Percentiles rank a stretch among this genome's conserved stretches.
These are phyloP conservation scores for Trichosporon sp. DNA, from an alignment of 1,284 basidiomycete species.

Conservation along the genomic window DNA sequence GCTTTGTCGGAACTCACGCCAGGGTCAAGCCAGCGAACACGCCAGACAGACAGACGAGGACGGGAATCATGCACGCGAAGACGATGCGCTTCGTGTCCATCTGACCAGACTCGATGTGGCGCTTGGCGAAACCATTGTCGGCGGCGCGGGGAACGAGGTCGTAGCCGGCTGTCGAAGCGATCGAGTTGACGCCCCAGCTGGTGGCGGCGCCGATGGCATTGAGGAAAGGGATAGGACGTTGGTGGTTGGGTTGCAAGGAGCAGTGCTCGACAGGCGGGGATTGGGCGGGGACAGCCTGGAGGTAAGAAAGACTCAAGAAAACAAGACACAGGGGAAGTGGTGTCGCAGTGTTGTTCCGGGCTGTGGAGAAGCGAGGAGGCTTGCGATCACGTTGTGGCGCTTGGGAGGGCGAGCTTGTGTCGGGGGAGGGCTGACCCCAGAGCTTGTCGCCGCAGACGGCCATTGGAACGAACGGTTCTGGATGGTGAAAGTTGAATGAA, in stretches of 20 bases:
- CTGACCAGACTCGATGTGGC: background rate
- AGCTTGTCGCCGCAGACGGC: background rate
- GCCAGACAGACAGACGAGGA: conserved; percentile 63
- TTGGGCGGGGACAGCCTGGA: background rate
- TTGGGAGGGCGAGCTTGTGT: background rate
- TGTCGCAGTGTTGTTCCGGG: background rate
- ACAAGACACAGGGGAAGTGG: background rate
- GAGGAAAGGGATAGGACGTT: background rate
- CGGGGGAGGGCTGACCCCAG: background rate
- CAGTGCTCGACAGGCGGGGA: background rate
- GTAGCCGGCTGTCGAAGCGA: conserved; percentile 4
- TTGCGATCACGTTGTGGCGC: background rate
- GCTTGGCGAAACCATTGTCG: background rate
- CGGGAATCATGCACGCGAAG: conserved; percentile 61
- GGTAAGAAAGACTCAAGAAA: background rate
- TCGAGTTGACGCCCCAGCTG: background rate
- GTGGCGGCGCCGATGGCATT: background rate
- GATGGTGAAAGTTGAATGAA: background rate
- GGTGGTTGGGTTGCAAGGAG: too few relatives aligned
- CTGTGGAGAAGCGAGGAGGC: background rate
- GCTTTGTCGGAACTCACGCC: conserved; percentile 38
- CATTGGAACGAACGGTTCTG: background rate
- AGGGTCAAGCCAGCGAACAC: conserved; percentile 63
- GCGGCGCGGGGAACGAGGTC: conserved; percentile 20
- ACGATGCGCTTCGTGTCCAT: conserved; percentile 34